Base-by-base conservation (phyloP, 768 basidiomycete genomes). In the Agrocybe chaxingu region DNA sequence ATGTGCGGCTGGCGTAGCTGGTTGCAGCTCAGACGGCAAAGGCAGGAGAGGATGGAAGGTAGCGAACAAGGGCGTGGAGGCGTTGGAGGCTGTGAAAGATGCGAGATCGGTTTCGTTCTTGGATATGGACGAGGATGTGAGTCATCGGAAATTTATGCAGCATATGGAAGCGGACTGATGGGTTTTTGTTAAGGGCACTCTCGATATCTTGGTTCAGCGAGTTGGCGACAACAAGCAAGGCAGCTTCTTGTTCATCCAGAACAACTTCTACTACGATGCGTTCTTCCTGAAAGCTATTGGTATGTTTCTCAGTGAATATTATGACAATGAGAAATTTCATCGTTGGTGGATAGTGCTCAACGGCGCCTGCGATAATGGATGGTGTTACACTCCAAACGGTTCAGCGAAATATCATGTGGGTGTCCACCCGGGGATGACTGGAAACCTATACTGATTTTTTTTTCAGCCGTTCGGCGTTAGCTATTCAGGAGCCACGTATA, bases 241-340 rank as follows among this genome's bases (percentile, higher is more conserved):
- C 10, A 81, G 77, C 36, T 70, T 91, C 12, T 61, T 82, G 4
- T 96, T 99, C 62, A 73, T 99, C 42, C 93, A 96, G 69, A 99
- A 99, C 62, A 98, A 98, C 66, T 91, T 95, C 61, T 98, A 96
- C 61, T 94, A 94, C 62, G 97, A 99, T 57, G 96, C 97, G 0
- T 99, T 99, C 75, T 99, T 98, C 80, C 76, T 98, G 46, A 98
- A 98, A 63, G 92, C 97, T 2, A 89, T 94, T 38, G 87, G 95
- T 96, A 38, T 39, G 83, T 69, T 18, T 6, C 30, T 32, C 18
- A 33, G n/a, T 33, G 38, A 24, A 5, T 5, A 24, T 24, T 24
- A 3, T 24, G 24, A 24, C 24, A 24, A 24, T 5, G 24, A 24
- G 24, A 24, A 24, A 24, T 29, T 7, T 29, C 24, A 18, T 50